Conservation (phyloP, 1,284 basidiomycete species). For the Ceratobasidium sp. region DNA sequence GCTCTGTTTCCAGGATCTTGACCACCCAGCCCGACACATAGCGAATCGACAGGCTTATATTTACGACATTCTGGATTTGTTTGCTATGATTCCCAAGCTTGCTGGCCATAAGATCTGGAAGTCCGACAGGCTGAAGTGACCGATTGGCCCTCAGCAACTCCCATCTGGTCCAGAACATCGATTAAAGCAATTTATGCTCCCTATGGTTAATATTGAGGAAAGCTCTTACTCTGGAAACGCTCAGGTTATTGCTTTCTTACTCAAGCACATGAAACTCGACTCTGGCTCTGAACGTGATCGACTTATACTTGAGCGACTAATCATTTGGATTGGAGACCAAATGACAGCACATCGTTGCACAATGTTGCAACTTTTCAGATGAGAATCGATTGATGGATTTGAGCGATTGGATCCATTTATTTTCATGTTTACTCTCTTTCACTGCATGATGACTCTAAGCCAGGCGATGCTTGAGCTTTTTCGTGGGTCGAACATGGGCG, state of each 20-base stretch:
- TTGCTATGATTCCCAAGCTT: background rate
- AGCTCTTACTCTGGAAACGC: constrained; percentile 7
- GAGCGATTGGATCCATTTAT: background rate
- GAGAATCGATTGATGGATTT: background rate
- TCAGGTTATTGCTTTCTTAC: background rate
- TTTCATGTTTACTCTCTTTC: background rate
- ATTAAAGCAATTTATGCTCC: constrained; percentile 1
- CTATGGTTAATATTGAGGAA: background rate
- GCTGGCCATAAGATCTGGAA: background rate
- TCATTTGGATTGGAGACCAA: constrained; percentile 3
- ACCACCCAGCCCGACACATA: background rate
- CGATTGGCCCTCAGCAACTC: background rate
- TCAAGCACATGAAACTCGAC: background rate
- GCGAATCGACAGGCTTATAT: background rate
- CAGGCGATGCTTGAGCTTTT: background rate
- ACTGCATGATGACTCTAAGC: background rate
- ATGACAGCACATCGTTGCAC: background rate
- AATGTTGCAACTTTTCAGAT: background rate
- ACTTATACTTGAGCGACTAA: background rate
- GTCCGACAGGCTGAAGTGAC: background rate
- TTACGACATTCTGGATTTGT: background rate
- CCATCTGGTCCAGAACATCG: background rate
- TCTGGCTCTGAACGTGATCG: background rate
- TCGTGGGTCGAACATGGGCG: background rate
- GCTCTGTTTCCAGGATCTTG: background rate